These are phyloP conservation scores for Colletotrichum destructivum DNA, from an alignment of 2,329 filamentous ascomycete genomes.

Conservation along the genomic window DNA sequence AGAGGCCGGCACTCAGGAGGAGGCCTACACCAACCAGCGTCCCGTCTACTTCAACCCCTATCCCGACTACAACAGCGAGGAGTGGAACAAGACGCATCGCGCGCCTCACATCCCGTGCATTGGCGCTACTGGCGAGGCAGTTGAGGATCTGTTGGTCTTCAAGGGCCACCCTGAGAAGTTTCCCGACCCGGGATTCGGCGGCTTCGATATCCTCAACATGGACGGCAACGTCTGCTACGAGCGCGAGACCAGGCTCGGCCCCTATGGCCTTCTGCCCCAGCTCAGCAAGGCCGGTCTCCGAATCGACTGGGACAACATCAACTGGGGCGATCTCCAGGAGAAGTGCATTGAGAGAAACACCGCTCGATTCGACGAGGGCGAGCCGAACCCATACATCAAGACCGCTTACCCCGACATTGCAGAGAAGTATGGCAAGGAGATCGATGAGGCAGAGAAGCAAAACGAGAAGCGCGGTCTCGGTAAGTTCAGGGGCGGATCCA, in stretches of 20 bases:
- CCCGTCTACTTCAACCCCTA: constrained; percentile 78
- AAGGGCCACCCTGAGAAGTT: constrained; percentile 73
- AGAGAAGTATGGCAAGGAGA: constrained; percentile 29
- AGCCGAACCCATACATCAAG: constrained; percentile 60
- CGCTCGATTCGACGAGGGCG: constrained; percentile 69
- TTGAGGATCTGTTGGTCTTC: constrained; percentile 76
- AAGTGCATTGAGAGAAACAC: constrained; percentile 77
- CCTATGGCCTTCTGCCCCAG: constrained; percentile 71
- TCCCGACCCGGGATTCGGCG: constrained; percentile 74
- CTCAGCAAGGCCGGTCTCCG: constrained; percentile 61
- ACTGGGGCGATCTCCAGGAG: constrained; percentile 80
- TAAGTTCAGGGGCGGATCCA: constrained; percentile 18
- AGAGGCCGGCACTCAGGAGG: constrained; percentile 43
- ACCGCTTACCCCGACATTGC: constrained; percentile 51
- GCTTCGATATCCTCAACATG: constrained; percentile 72
- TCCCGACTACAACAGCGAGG: constrained; percentile 75
- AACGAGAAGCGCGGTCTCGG: constrained; percentile 34
- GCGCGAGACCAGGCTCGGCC: constrained; percentile 77
- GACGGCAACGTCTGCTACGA: constrained; percentile 78
- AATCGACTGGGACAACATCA: constrained; percentile 74
- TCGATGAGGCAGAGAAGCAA: constrained; percentile 13
- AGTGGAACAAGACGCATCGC: constrained; percentile 70
- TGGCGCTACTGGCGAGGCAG: constrained; percentile 72
- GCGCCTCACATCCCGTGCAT: constrained; percentile 76
- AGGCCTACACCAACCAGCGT: constrained; percentile 57